Conservation (phyloP, 108 stramenopile genomes). For the Epithemia pelagica region DNA sequence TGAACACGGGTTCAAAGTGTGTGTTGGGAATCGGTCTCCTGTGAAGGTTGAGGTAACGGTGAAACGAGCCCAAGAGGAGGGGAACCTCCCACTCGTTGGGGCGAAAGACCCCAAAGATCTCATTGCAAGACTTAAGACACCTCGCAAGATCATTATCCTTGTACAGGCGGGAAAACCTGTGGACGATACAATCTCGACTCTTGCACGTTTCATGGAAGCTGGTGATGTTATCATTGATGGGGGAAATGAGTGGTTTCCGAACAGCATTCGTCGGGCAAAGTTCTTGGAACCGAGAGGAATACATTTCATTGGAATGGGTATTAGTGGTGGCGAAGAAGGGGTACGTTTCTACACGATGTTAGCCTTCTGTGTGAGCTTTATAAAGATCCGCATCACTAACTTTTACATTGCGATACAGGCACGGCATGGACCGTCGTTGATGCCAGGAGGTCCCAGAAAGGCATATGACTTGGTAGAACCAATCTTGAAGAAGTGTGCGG, state of each 20-base stretch:
- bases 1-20: slow-evolving; percentile 45
- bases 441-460: slow-evolving; percentile 78
- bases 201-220: slow-evolving; percentile 57
- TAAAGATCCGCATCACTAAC: too few species aligned
- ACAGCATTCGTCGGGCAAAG: slow-evolving; percentile 58
- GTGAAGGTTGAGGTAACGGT: slow-evolving; percentile 63
- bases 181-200: slow-evolving; percentile 39
- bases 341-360: too few species aligned
- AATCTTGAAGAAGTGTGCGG: slow-evolving; percentile 61
- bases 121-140: slow-evolving; percentile 37
- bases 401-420: too few species aligned
- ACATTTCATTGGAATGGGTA: slow-evolving; percentile 80
- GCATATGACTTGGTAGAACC: slow-evolving; percentile 65
- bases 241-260: slow-evolving; percentile 82
- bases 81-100: slow-evolving; percentile 49
- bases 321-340: slow-evolving; percentile 25
- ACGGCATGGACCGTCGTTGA: slow-evolving; percentile 58
- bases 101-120: slow-evolving; percentile 44
- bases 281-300: slow-evolving; percentile 46
- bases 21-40: slow-evolving; percentile 58
- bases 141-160: slow-evolving; percentile 62
- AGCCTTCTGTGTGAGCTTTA: too few species aligned
- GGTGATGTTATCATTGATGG: slow-evolving; percentile 76
- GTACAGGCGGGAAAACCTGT: slow-evolving; percentile 47
- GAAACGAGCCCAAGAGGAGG: slow-evolving; percentile 51